These are phyloP conservation scores for Salix exigua DNA, from an alignment of 345 rosid species.

Conservation along the genomic window DNA sequence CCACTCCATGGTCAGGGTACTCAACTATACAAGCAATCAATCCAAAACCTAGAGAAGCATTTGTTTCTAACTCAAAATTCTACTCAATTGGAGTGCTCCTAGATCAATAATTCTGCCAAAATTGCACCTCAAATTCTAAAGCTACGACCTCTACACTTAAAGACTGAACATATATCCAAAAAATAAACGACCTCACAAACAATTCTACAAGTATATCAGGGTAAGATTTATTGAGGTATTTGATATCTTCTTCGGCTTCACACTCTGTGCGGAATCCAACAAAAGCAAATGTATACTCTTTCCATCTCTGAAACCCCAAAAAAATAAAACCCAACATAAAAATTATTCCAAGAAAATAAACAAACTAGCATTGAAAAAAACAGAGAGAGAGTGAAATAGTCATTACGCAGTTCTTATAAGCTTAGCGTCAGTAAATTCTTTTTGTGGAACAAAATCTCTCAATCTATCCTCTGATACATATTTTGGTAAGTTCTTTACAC, in stretches of 20 bases:
- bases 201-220: slow-evolving; percentile 60
- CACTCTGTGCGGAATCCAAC: slow-evolving; percentile 67
- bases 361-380: neutral
- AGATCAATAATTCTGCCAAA: neutral
- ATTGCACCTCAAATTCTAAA: neutral
- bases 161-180: neutral
- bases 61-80: neutral
- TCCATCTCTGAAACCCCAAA: slow-evolving; percentile 55
- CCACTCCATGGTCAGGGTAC: slow-evolving; percentile 88
- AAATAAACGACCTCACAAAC: slow-evolving; percentile 67
- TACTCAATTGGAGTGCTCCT: neutral
- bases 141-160: neutral
- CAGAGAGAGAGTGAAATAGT: neutral
- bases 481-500: slow-evolving; percentile 77
- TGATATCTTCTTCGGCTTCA: slow-evolving; percentile 85
- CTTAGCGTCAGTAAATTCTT: slow-evolving; percentile 71
- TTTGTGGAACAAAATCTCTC: slow-evolving; percentile 61
- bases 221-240: slow-evolving; percentile 62
- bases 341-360: neutral
- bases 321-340: neutral
- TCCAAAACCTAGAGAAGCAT: neutral
- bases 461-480: slow-evolving; percentile 59
- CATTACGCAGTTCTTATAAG: slow-evolving; percentile 67
- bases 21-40: slow-evolving; percentile 73
- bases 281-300: slow-evolving; percentile 79